A percentile compares a stretch with the other conserved stretches of the same genome.
Conservation (phyloP, 257 asterid species). For the Mentha longifolia region DNA sequence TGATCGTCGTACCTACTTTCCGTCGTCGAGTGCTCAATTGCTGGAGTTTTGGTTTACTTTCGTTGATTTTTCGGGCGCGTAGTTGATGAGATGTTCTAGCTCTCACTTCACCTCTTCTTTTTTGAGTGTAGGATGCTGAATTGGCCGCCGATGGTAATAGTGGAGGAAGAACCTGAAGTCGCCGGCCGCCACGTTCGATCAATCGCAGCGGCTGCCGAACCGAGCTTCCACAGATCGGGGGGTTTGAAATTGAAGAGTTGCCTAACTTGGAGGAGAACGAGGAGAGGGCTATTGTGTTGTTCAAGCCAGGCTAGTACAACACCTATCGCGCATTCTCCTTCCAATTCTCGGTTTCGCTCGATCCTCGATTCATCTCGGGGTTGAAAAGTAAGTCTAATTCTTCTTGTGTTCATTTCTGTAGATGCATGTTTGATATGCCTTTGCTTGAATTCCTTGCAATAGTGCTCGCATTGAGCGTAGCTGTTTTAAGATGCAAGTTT, state of each 20-base stretch:
- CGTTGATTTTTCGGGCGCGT: neutral
- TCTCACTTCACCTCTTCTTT: neutral
- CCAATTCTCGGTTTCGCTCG: constrained; percentile 44
- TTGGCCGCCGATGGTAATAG: constrained; percentile 51
- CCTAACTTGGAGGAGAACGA: constrained; percentile 50
- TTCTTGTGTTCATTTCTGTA: neutral
- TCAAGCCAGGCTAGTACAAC: constrained; percentile 44
- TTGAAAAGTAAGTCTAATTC: constrained; percentile 45
- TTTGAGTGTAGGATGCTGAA: constrained; percentile 52
- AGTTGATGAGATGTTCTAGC: neutral
- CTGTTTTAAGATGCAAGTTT: no score
- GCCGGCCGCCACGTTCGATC: constrained; percentile 40
- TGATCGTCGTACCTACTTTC: neutral
- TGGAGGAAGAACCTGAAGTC: constrained; percentile 52
- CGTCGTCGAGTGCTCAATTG: neutral
- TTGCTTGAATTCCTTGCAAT: neutral
- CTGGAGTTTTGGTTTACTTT: neutral
- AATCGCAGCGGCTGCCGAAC: constrained; percentile 23
- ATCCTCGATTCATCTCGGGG: constrained; percentile 45
- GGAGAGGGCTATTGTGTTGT: constrained; percentile 73
- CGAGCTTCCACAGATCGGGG: constrained; percentile 24
- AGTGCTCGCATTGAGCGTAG: neutral
- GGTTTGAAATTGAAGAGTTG: constrained; percentile 63
- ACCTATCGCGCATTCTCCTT: constrained; percentile 37
- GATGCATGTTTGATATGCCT: neutral